Conservation (phyloP, 2,329 filamentous ascomycete genomes). For the Thelonectria olida region DNA sequence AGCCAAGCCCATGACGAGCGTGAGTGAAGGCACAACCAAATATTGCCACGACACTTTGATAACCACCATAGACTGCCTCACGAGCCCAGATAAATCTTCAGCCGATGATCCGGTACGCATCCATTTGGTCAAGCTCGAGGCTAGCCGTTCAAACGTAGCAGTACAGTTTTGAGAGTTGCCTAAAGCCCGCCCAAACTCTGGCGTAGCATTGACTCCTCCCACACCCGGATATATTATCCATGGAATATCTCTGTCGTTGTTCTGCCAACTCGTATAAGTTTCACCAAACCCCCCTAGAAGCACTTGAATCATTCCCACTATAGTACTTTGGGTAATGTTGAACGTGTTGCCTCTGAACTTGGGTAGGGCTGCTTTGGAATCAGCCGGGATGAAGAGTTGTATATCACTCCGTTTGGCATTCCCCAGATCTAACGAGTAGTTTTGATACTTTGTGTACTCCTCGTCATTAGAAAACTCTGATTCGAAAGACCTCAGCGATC, state of each 20-base stretch:
- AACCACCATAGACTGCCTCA: background rate
- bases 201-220: background rate
- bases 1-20: background rate
- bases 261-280: too few species aligned
- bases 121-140: conserved; percentile 21
- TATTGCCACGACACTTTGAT: conserved; percentile 13
- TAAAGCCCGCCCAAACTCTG: background rate
- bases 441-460: conserved; percentile 1
- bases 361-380: background rate
- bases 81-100: background rate
- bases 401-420: background rate
- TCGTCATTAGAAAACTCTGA: rapidly evolving
- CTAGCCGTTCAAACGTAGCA: conserved; percentile 2
- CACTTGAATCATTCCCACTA: background rate
- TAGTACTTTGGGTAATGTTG: conserved; percentile 14
- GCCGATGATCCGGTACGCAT: conserved; percentile 16
- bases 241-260: too few species aligned
- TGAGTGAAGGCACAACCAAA: background rate
- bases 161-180: background rate
- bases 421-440: conserved; percentile 1
- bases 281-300: conserved; percentile 6
- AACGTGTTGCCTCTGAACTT: background rate
- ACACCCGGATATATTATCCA: background rate
- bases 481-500: background rate
- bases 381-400: conserved; percentile 10